phyloP scores from a whole-genome alignment of 805 yeast species.

The Metschnikowia sp. region DNA sequence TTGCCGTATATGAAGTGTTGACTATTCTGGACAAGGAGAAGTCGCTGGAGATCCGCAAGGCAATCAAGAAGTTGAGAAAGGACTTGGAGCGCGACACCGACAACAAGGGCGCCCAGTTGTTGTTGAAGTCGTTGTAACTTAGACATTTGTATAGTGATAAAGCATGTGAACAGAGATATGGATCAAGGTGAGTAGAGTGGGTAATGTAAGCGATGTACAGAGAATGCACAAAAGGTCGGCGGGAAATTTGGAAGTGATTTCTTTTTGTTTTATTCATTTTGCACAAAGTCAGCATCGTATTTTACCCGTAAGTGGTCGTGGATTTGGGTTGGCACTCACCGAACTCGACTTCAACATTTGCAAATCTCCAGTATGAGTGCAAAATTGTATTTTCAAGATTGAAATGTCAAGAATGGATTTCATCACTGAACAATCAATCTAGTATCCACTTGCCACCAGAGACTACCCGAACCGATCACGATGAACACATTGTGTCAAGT shows the following conservation, averaged over 20 bases:
- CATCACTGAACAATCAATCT: no score
- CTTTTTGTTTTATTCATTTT: neutral
- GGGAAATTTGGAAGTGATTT: neutral
- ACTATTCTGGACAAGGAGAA: slow-evolving; percentile 35
- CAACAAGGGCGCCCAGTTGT: slow-evolving; percentile 60
- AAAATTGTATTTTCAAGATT: no score
- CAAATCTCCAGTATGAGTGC: no score
- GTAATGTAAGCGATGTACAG: no score
- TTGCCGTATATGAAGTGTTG: slow-evolving; percentile 71
- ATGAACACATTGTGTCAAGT: no score
- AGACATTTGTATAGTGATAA: neutral
- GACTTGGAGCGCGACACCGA: slow-evolving; percentile 41
- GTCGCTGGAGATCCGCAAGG: slow-evolving; percentile 48
- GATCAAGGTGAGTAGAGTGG: neutral
- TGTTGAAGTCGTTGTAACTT: slow-evolving; percentile 22
- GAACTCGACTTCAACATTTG: no score
- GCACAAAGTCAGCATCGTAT: neutral
- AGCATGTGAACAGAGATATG: neutral
- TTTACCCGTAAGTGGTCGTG: no score
- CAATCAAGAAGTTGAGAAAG: slow-evolving; percentile 50
- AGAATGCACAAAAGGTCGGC: no score
- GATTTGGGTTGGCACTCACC: no score
- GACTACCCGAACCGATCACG: no score
- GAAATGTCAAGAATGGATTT: no score
- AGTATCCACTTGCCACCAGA: no score